phyloP scores from a whole-genome alignment of 2,329 filamentous ascomycete genomes.

The Claviceps maximensis region DNA sequence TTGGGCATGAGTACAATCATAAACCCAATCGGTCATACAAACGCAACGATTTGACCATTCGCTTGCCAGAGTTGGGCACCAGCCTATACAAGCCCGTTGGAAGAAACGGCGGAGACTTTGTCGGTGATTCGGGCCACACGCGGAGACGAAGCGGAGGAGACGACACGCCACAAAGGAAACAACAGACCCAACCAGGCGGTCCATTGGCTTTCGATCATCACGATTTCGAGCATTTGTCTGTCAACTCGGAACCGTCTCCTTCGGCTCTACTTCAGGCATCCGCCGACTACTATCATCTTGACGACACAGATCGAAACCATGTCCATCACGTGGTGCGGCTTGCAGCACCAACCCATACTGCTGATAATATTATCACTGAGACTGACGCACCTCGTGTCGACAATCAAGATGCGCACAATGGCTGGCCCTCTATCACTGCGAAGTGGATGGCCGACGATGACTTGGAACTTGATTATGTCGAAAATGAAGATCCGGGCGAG shows the following conservation, averaged over 20 bases:
- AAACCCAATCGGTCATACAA: neutral
- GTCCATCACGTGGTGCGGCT: too few species aligned
- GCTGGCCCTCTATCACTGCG: too few species aligned
- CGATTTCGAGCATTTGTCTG: neutral
- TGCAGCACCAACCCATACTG: too few species aligned
- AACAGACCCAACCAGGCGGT: neutral
- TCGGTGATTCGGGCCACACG: neutral
- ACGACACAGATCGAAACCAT: too few species aligned
- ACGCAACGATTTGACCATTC: neutral
- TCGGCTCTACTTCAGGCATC: too few species aligned
- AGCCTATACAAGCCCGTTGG: neutral
- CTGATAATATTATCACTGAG: too few species aligned
- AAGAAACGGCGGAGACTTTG: neutral
- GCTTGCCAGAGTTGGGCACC: neutral
- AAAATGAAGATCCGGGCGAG: neutral
- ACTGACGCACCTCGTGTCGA: too few species aligned
- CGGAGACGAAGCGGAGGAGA: neutral
- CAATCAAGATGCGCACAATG: too few species aligned
- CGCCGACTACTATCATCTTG: too few species aligned
- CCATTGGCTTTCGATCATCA: neutral
- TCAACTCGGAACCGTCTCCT: too few species aligned
- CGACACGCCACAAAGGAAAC: neutral
- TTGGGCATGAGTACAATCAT: neutral
- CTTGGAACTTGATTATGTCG: neutral
- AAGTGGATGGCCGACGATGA: slow-evolving; percentile 1